These are phyloP conservation scores for Aristolochia fimbriata DNA, from an alignment of 164 flowering plant genomes.

Conservation along the genomic window DNA sequence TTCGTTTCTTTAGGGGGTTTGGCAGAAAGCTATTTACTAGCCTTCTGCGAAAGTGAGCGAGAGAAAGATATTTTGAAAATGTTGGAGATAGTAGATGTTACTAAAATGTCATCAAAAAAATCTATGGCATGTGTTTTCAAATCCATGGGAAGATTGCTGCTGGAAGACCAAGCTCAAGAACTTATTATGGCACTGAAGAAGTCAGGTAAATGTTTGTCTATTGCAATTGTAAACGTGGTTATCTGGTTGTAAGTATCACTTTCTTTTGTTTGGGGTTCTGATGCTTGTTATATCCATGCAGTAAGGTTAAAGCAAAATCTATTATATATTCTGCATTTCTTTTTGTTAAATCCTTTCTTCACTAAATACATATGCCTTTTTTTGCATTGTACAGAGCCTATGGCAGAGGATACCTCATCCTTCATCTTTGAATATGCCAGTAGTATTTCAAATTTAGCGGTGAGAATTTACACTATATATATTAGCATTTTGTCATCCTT, in stretches of 20 bases:
- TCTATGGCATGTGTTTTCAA: constrained; percentile 33
- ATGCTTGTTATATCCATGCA: too few relatives aligned
- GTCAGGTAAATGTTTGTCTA: constrained; percentile 32
- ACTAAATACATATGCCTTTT: too few relatives aligned
- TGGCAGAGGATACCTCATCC: constrained; percentile 34
- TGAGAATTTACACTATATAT: constrained; percentile 63
- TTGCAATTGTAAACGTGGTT: neutral
- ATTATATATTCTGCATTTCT: too few relatives aligned
- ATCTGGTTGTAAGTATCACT: too few relatives aligned
- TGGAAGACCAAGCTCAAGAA: constrained; percentile 43
- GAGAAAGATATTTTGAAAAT: constrained; percentile 39
- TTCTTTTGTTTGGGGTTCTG: too few relatives aligned
- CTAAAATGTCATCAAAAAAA: constrained; percentile 38
- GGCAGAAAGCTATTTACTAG: constrained; percentile 68
- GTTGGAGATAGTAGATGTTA: constrained; percentile 52
- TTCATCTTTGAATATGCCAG: constrained; percentile 41
- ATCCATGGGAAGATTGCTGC: constrained; percentile 48
- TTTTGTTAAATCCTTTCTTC: too few relatives aligned
- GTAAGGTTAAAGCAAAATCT: too few relatives aligned
- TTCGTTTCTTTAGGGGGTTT: neutral
- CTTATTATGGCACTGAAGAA: constrained; percentile 36
- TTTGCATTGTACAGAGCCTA: constrained; percentile 36
- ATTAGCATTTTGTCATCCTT: constrained; percentile 27
- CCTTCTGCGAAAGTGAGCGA: constrained; percentile 63
- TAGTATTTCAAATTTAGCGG: constrained; percentile 66